Evolutionary conservation across 2,329 filamentous ascomycete species (phyloP).

Genomic region (Myrmaecium sp.): DNA sequence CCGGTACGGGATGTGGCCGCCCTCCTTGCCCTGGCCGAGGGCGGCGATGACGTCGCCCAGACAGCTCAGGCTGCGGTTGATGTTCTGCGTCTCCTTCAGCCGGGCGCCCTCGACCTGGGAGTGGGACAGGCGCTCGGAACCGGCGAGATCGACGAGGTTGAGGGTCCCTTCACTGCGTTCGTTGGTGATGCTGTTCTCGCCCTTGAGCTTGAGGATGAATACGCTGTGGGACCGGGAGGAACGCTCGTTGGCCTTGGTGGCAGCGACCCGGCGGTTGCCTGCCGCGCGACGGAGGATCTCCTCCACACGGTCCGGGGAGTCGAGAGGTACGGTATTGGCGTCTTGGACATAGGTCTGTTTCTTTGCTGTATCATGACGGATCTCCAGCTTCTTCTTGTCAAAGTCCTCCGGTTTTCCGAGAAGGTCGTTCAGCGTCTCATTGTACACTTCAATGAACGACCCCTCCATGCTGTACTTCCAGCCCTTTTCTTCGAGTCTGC

Average conservation of each 20-base stretch:
- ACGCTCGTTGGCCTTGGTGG: constrained; percentile 93
- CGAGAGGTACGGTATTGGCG: constrained; percentile 57
- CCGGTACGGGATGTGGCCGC: constrained; percentile 74
- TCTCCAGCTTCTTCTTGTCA: constrained; percentile 71
- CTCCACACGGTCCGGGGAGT: constrained; percentile 67
- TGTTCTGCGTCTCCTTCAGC: constrained; percentile 87
- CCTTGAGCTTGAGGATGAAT: constrained; percentile 63
- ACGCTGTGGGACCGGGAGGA: constrained; percentile 91
- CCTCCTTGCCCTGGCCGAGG: constrained; percentile 64
- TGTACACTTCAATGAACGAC: constrained; percentile 94
- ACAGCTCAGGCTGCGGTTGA: constrained; percentile 88
- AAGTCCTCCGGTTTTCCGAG: constrained; percentile 55
- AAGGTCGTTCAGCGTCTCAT: constrained; percentile 87
- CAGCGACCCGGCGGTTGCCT: constrained; percentile 78
- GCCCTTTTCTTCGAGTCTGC: constrained; percentile 69
- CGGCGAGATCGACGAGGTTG: constrained; percentile 89
- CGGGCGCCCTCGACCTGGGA: constrained; percentile 74
- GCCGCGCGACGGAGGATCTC: constrained; percentile 64
- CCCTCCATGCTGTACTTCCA: constrained; percentile 93
- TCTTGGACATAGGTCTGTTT: constrained; percentile 73
- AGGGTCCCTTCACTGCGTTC: constrained; percentile 84
- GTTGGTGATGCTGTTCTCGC: constrained; percentile 54
- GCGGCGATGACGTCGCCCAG: constrained; percentile 89
- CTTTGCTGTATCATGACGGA: constrained; percentile 67
- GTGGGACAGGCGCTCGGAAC: constrained; percentile 78